Percentiles rank a stretch among this genome's conserved stretches.
These are phyloP conservation scores for Rhodamnia argentea DNA, from an alignment of 345 rosid genomes.

Conservation along the genomic window DNA sequence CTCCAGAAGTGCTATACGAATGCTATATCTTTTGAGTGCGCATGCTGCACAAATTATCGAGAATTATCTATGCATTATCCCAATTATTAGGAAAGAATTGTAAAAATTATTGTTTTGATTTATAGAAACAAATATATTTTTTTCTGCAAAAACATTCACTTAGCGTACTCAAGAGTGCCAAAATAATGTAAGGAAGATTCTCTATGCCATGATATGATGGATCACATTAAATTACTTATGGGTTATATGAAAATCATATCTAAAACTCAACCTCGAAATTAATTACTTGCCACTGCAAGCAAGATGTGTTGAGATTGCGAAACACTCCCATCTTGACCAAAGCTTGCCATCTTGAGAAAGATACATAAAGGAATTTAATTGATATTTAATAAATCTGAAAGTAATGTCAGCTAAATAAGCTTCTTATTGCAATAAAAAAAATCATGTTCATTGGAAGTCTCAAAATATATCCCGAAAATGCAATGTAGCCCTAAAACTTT, in stretches of 20 bases:
- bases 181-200: background rate
- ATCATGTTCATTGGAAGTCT: no score
- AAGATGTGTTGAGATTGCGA: background rate
- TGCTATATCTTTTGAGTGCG: background rate
- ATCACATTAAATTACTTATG: background rate
- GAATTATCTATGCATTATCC: background rate
- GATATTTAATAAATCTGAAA: background rate
- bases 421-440: background rate
- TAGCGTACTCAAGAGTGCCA: background rate
- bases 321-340: no score
- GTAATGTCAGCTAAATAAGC: background rate
- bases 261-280: background rate
- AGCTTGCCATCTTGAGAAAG: background rate
- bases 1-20: rapidly evolving
- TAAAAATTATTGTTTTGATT: background rate
- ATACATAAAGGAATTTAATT: background rate
- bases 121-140: background rate
- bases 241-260: background rate
- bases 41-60: background rate
- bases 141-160: rapidly evolving
- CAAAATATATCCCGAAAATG: no score
- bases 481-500: no score
- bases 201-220: background rate
- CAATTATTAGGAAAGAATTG: background rate
- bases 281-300: background rate